Evolutionary conservation across 805 yeast genomes (phyloP).

Genomic region (Candida succiphila): DNA sequence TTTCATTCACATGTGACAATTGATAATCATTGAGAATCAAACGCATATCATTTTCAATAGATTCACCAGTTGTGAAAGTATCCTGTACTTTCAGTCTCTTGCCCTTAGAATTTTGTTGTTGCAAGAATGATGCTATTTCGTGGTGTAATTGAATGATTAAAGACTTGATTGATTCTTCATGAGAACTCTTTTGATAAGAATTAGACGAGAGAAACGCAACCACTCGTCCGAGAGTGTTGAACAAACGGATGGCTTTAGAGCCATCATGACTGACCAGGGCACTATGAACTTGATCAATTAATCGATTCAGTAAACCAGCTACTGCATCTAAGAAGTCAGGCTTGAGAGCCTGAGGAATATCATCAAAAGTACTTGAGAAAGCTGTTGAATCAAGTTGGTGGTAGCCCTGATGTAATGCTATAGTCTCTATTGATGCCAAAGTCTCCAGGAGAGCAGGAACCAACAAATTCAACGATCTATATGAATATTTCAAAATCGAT

Average conservation of each 20-base stretch:
- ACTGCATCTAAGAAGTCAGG: neutral
- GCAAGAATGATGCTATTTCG: constrained; percentile 1
- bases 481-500: constrained; percentile 21
- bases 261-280: constrained; percentile 4
- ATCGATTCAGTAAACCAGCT: constrained; percentile 3
- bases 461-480: constrained; percentile 24
- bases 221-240: neutral
- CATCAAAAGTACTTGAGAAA: neutral
- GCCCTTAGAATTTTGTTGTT: neutral
- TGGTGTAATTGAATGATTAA: constrained; percentile 5
- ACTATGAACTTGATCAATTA: constrained; percentile 9
- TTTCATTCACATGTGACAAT: too few relatives aligned
- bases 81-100: neutral
- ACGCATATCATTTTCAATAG: constrained; percentile 14
- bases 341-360: neutral
- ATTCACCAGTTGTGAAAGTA: constrained; percentile 1
- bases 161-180: neutral
- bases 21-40: too few relatives aligned
- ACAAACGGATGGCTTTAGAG: neutral
- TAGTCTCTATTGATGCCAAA: neutral
- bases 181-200: too few relatives aligned
- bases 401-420: too few relatives aligned
- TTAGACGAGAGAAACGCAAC: too few relatives aligned
- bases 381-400: neutral
- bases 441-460: constrained; percentile 22